Conservation (phyloP, 2,329 filamentous ascomycete species). For the Xylaria sp. region DNA sequence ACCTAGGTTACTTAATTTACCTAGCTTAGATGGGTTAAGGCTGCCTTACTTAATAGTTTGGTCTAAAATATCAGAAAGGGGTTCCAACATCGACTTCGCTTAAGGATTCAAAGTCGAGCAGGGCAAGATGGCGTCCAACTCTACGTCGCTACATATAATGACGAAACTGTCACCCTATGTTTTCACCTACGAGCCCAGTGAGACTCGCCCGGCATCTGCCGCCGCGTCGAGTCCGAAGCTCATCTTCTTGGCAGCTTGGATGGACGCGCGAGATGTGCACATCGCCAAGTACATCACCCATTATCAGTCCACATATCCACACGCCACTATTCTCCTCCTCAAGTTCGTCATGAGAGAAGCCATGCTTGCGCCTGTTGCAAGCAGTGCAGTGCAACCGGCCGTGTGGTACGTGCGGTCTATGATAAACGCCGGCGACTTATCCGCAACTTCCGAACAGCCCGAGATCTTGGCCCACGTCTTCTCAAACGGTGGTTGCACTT, state of each 20-base stretch:
- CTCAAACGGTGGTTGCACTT: constrained; percentile 63
- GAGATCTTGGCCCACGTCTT: constrained; percentile 62
- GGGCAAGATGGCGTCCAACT: constrained; percentile 29
- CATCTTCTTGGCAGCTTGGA: constrained; percentile 62
- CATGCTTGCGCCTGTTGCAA: constrained; percentile 50
- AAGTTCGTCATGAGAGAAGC: constrained; percentile 55
- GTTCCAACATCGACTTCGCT: background rate
- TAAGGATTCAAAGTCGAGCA: background rate
- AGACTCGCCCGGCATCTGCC: constrained; percentile 26
- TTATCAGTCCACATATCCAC: constrained; percentile 59
- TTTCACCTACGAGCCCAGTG: constrained; percentile 46
- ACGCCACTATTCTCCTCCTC: constrained; percentile 60
- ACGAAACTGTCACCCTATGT: constrained; percentile 47
- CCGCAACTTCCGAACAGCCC: constrained; percentile 42
- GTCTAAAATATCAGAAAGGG: background rate
- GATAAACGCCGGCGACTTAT: constrained; percentile 42
- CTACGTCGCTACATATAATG: constrained; percentile 44
- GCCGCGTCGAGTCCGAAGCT: constrained; percentile 54
- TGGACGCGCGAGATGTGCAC: constrained; percentile 62
- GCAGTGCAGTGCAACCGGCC: constrained; percentile 53
- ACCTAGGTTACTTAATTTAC: background rate
- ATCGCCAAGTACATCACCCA: constrained; percentile 63
- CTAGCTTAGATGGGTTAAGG: background rate
- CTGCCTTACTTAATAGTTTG: background rate
- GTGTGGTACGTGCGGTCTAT: constrained; percentile 54